Evolutionary conservation across 2,329 filamentous ascomycete genomes (phyloP).

Genomic region (Sclerotinia sclerotiorum): DNA sequence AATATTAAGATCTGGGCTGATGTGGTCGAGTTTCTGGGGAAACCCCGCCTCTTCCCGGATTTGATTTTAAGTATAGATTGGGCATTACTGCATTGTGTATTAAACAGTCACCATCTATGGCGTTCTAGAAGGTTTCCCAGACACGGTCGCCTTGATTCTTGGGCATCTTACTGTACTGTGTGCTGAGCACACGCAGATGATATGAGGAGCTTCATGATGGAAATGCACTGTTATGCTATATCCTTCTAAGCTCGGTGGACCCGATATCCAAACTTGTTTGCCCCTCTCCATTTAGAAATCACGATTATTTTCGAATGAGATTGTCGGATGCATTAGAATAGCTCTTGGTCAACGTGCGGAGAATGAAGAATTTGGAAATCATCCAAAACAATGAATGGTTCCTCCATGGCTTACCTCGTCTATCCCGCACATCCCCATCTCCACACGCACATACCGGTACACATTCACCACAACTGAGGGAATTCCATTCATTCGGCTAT

Average conservation of each 20-base stretch:
- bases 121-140: not conserved
- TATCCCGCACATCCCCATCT: not conserved
- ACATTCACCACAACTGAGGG: not conserved
- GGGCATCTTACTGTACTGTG: not conserved
- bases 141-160: not conserved
- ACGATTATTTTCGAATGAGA: not conserved
- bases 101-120: not conserved
- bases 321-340: not conserved
- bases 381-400: not conserved
- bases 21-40: not conserved
- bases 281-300: not conserved
- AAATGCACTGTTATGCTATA: not conserved
- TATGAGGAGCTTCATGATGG: not conserved
- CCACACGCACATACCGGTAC: not conserved
- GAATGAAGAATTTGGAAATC: not conserved
- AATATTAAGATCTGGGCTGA: not conserved
- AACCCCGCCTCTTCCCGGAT: too few species aligned
- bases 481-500: not conserved
- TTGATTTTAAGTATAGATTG: not conserved
- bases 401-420: not conserved
- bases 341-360: not conserved
- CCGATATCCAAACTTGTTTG: not conserved
- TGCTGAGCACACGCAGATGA: not conserved
- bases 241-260: conserved; percentile 1
- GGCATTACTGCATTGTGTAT: not conserved